Evolutionary conservation across 2,329 filamentous ascomycete species (phyloP), one percentile per base, ranked within the genome.

Genomic region (Monosporascus sp.): DNA sequence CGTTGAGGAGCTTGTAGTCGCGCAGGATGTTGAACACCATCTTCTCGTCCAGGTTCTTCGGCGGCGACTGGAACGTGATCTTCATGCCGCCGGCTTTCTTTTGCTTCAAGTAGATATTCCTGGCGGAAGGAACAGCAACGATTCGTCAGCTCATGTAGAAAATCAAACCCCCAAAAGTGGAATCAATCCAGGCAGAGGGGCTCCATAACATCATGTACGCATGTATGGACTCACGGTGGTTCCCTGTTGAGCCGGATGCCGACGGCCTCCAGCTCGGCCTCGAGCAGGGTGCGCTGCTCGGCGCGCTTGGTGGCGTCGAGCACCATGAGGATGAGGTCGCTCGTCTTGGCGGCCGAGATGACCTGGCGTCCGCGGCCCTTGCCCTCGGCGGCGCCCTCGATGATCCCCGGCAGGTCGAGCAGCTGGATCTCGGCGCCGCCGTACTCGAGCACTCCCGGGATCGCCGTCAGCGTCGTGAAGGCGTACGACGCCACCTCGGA

Each of bases 71-170:
- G 74, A 99, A 99, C 17, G 89, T 97, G 68, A 99, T 97, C 74
- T 99, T 99, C 90, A 99, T 94, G 55, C 95, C 94, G 53, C 94
- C 94, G 0, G 93, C 91, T 68, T 94, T 96, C 73, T 99, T 99
- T 26, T 79, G 79, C 73, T 99, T 99, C 54, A 99, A 82, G 69
- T 97, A 97, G 72, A 99, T 97, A 71, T 99, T 99, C 37, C 89
- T 93, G 58, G 11, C 5, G 3, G 31, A 17, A 27, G 9, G 37
- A 53, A 67, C 48, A 66, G 60, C 19, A 19, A 38, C 9, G 43
- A 26, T 57, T 37, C 53, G 55, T 55, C 27, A 31, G 27, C 27
- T 5, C 27, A 5, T 31, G 9, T 14, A 11, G 11, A 31, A 31
- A 31, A 31, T 14, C 27, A 5, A 31, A 14, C 9, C 27, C 27